These are phyloP conservation scores for Ulmus americana DNA, from an alignment of 331 rosid genomes.

Conservation along the genomic window DNA sequence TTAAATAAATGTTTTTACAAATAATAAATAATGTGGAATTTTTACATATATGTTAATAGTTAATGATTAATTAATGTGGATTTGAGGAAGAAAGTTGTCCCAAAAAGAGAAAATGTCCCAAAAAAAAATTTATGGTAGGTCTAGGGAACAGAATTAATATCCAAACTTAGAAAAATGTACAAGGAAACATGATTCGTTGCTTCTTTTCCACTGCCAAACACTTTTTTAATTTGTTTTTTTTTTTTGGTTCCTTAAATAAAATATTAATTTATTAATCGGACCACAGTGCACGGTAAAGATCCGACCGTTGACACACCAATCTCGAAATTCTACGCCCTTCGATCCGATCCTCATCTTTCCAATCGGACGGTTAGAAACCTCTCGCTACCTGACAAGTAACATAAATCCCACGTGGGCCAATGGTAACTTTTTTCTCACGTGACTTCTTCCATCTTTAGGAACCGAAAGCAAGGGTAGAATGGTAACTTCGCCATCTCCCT, in stretches of 20 bases:
- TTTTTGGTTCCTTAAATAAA: background rate
- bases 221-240: conserved; percentile 2
- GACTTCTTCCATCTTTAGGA: conserved; percentile 4
- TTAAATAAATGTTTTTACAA: background rate
- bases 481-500: background rate
- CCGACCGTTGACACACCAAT: conserved; percentile 9
- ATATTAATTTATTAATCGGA: background rate
- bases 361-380: conserved; percentile 2
- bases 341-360: conserved; percentile 1
- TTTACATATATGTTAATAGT: background rate
- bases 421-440: conserved; percentile 27
- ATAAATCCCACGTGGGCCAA: conserved; percentile 25
- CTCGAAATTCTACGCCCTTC: background rate
- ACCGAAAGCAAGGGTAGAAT: conserved; percentile 27
- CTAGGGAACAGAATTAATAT: background rate
- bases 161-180: background rate
- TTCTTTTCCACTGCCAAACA: background rate
- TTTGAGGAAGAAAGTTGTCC: background rate
- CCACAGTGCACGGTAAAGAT: conserved; percentile 15
- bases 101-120: no score
- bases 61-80: background rate
- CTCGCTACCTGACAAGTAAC: background rate
- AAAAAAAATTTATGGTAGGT: background rate
- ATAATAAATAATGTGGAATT: background rate
- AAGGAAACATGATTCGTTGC: conserved; percentile 9